Evolutionary conservation across 2,329 filamentous ascomycete species (phyloP).

Genomic region (Lachnellula subtilissima): DNA sequence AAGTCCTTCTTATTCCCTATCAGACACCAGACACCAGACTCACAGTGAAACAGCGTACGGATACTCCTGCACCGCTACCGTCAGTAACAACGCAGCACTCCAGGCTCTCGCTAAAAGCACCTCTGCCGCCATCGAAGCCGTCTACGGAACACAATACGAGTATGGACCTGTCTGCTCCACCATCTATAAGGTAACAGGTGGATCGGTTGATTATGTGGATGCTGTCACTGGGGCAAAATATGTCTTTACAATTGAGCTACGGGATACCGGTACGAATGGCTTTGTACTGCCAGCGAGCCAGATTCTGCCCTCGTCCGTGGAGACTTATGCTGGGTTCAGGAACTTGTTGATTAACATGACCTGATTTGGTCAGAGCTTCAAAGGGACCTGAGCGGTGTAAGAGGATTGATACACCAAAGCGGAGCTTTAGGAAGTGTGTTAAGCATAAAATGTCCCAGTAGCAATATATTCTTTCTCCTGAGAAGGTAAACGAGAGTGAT

Average conservation of each 20-base stretch:
- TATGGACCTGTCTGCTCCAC: slow-evolving; percentile 51
- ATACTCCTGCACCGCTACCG: slow-evolving; percentile 48
- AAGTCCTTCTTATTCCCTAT: slow-evolving; percentile 2
- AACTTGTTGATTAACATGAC: slow-evolving; percentile 21
- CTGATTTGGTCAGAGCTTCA: background rate
- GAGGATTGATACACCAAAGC: background rate
- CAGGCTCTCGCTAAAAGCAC: slow-evolving; percentile 44
- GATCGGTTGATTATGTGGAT: slow-evolving; percentile 40
- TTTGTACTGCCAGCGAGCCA: slow-evolving; percentile 46
- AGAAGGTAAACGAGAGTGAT: too few relatives aligned
- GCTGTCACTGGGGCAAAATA: slow-evolving; percentile 33
- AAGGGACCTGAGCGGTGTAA: background rate
- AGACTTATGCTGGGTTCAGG: slow-evolving; percentile 40
- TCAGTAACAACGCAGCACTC: slow-evolving; percentile 45
- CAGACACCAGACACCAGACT: slow-evolving; percentile 5
- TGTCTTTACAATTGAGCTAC: slow-evolving; percentile 44
- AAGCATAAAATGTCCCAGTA: too few relatives aligned
- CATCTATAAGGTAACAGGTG: slow-evolving; percentile 53
- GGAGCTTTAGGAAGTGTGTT: too few relatives aligned
- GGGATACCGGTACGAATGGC: slow-evolving; percentile 44
- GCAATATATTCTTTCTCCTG: too few relatives aligned
- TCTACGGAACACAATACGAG: slow-evolving; percentile 42
- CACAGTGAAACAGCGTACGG: slow-evolving; percentile 42
- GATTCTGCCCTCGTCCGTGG: slow-evolving; percentile 42
- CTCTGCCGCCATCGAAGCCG: slow-evolving; percentile 49